phyloP scores from a whole-genome alignment of 2,329 filamentous ascomycete species.

The Penicillium glabrum region DNA sequence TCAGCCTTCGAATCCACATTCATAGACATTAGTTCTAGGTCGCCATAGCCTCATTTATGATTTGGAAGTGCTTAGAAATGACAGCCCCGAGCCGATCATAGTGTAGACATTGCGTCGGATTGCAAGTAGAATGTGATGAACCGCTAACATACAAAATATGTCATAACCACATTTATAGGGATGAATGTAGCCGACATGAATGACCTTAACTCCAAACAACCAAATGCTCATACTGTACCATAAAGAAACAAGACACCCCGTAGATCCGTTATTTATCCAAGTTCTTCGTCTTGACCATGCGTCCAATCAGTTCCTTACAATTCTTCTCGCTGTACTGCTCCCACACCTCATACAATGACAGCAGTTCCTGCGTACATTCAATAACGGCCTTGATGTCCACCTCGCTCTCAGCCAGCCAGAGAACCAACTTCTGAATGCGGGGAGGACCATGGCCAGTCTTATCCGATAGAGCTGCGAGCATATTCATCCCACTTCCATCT shows the following conservation, averaged over 20 bases:
- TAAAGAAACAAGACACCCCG: not conserved
- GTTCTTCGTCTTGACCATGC: conserved; percentile 61
- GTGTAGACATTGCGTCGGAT: not conserved
- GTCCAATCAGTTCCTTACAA: conserved; percentile 62
- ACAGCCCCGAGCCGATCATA: not conserved
- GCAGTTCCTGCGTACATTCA: conserved; percentile 86
- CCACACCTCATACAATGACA: conserved; percentile 81
- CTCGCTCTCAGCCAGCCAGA: conserved; percentile 82
- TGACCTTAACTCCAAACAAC: not conserved
- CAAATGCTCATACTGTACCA: not conserved
- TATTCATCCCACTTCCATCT: conserved; percentile 35
- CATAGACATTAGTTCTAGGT: not conserved
- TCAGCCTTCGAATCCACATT: not conserved
- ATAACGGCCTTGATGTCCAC: conserved; percentile 83
- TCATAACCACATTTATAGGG: not conserved
- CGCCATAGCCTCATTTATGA: not conserved
- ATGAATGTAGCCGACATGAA: not conserved
- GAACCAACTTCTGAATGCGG: conserved; percentile 64
- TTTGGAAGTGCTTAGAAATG: not conserved
- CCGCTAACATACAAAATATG: not conserved
- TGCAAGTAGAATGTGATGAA: not conserved
- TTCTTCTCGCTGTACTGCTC: conserved; percentile 65
- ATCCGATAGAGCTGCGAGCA: conserved; percentile 35
- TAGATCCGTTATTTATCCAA: conserved; percentile 51
- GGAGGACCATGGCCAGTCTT: conserved; percentile 31